Conservation (phyloP, 2,329 filamentous ascomycete species). For the Aspergillus latus region DNA sequence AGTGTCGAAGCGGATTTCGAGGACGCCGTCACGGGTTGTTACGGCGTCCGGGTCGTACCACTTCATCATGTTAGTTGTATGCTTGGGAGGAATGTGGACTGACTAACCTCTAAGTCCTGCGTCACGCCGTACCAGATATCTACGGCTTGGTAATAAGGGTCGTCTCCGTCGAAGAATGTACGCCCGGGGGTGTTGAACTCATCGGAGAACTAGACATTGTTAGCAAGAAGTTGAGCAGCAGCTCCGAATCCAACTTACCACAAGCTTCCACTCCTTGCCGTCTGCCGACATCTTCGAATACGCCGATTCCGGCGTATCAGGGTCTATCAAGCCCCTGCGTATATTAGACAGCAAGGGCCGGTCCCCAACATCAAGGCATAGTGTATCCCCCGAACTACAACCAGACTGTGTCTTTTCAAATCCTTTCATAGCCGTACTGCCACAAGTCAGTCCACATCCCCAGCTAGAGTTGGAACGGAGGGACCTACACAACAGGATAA, state of each 20-base stretch:
- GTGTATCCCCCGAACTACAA: constrained; percentile 40
- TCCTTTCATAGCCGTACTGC: constrained; percentile 59
- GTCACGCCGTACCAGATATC: constrained; percentile 74
- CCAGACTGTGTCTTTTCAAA: constrained; percentile 32
- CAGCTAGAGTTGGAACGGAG: not conserved
- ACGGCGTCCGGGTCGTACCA: constrained; percentile 71
- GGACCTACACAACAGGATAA: constrained; percentile 67
- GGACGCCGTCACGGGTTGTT: constrained; percentile 60
- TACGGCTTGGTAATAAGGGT: constrained; percentile 66
- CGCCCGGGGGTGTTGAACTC: constrained; percentile 68
- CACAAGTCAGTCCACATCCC: constrained; percentile 12
- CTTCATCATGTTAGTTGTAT: constrained; percentile 31
- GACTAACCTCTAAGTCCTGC: constrained; percentile 61
- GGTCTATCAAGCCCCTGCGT: constrained; percentile 63
- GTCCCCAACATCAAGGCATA: constrained; percentile 53
- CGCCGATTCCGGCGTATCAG: constrained; percentile 62
- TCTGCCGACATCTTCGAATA: constrained; percentile 57
- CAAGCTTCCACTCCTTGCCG: constrained; percentile 63
- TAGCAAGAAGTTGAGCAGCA: not conserved
- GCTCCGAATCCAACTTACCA: constrained; percentile 45
- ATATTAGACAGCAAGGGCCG: constrained; percentile 60
- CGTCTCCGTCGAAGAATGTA: constrained; percentile 70
- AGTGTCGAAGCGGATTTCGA: constrained; percentile 65
- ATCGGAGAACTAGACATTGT: constrained; percentile 59
- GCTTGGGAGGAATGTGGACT: not conserved